phyloP scores from a whole-genome alignment of 176 grass and related monocot genomes.

The Avena sativa region DNA sequence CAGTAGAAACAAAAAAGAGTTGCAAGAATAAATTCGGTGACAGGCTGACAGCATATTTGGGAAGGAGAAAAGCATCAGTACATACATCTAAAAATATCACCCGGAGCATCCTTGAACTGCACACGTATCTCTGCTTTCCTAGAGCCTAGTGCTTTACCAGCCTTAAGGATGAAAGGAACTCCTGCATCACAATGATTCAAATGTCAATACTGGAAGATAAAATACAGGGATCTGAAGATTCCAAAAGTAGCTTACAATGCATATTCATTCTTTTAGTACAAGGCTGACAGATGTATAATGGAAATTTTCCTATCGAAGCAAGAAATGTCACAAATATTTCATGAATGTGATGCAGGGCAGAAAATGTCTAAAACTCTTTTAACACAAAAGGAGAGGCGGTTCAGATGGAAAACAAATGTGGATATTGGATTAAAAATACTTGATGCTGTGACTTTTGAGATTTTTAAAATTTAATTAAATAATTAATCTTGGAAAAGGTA shows the following conservation, averaged over 20 bases:
- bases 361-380: neutral
- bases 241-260: constrained; percentile 20
- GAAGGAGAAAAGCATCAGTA: constrained; percentile 8
- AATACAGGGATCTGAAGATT: neutral
- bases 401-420: neutral
- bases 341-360: neutral
- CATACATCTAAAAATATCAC: constrained; percentile 96
- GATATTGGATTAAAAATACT: neutral
- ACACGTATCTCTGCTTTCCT: constrained; percentile 98
- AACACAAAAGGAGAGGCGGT: neutral
- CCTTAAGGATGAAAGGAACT: constrained; percentile 97
- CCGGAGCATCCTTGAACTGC: constrained; percentile 97
- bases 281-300: neutral
- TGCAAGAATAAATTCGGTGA: constrained; percentile 6
- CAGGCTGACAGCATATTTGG: neutral
- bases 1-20: constrained; percentile 5
- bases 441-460: neutral
- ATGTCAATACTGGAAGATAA: constrained; percentile 28
- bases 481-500: constrained; percentile 25
- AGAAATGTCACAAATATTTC: constrained; percentile 7
- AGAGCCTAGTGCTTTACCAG: constrained; percentile 86
- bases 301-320: neutral
- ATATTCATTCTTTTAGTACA: constrained; percentile 19
- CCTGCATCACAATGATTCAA: constrained; percentile 53
- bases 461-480: neutral